Evolutionary conservation across 83 land plant species (phyloP), one percentile per base, ranked within the genome.

Genomic region (Picea abies): DNA sequence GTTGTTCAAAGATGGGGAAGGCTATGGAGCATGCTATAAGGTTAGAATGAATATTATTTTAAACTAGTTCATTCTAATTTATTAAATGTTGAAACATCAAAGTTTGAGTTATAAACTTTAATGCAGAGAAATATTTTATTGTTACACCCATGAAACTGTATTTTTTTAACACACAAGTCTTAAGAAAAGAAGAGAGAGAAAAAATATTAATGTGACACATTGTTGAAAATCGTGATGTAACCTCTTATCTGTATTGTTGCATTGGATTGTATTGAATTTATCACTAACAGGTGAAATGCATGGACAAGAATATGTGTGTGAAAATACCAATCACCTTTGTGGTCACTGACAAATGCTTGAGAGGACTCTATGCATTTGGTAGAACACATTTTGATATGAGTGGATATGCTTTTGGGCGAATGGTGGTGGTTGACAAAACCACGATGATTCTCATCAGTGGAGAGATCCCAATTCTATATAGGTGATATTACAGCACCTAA

Each of bases 21-120:
- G 95, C 23, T 95, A 94, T 69, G 97, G 97, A 9, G 90, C 95
- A 17, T 94, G 97, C 79, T 94, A 92, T 86, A 91, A 93, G 80
- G 85, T 84, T 11, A 52, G 60, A 11, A 56, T 56, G 60, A 56
- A 56, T 12, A 14, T 56, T 16, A 52, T 52, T 52, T 52, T 56
- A 56, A 56, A 12, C 60, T 56, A 3, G 60, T 56, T 56, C 60
- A 12, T 14, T 12, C 14, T 56, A 56, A 56, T 56, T 16, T 56
- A 52, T 10, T 10, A 49, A 49, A 10, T 49, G 56, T 49, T 10
- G 58, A 10, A 10, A 52, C 0, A 11, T 10, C 14, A 52, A 11
- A 9, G 58, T 11, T 11, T 52, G 58, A 52, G 58, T 11, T 52
- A 12, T 52, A 11, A 52, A 52, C 2, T 52, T 52, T 3, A 52